Conservation (phyloP, 768 basidiomycete genomes). For the Cystobasidium onofrii region DNA sequence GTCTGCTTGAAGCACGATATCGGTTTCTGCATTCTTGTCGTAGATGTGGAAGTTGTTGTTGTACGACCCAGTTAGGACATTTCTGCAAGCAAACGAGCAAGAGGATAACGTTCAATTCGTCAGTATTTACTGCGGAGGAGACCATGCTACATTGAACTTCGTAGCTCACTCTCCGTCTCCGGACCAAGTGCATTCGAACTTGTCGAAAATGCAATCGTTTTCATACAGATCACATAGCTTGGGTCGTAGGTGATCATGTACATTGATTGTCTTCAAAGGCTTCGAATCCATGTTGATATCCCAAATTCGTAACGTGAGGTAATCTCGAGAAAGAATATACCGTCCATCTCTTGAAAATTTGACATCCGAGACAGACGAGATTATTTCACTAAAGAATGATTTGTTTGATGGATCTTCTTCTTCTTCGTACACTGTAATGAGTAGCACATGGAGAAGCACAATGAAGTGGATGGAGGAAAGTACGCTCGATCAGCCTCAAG, state of each 20-base stretch:
- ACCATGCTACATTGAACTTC: no score
- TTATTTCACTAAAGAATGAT: conserved; percentile 99
- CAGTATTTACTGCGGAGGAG: no score
- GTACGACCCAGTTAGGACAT: conserved; percentile 97
- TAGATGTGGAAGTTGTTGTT: conserved; percentile 99
- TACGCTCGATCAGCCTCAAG: not conserved
- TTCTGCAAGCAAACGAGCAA: conserved; percentile 50
- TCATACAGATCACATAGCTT: conserved; percentile 98
- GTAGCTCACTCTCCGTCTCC: conserved; percentile 74
- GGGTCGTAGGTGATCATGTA: conserved; percentile 92
- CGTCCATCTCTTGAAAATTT: conserved; percentile 97
- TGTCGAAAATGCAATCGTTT: conserved; percentile 99
- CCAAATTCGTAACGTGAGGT: conserved; percentile 97
- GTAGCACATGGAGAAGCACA: not conserved
- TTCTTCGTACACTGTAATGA: conserved; percentile 88
- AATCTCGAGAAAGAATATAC: conserved; percentile 93
- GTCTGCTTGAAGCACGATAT: conserved; percentile 92
- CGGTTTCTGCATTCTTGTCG: conserved; percentile 70
- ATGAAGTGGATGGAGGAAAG: not conserved
- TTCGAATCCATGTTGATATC: conserved; percentile 97
- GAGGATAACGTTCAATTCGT: no score
- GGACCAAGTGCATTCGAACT: conserved; percentile 97
- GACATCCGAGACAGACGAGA: conserved; percentile 98
- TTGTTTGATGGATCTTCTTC: conserved; percentile 95
- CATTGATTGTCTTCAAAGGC: conserved; percentile 93